Percentiles rank a stretch among this genome's conserved stretches.
Conservation (phyloP, 805 yeast genomes). For the Zygoascus ofunaensis region DNA sequence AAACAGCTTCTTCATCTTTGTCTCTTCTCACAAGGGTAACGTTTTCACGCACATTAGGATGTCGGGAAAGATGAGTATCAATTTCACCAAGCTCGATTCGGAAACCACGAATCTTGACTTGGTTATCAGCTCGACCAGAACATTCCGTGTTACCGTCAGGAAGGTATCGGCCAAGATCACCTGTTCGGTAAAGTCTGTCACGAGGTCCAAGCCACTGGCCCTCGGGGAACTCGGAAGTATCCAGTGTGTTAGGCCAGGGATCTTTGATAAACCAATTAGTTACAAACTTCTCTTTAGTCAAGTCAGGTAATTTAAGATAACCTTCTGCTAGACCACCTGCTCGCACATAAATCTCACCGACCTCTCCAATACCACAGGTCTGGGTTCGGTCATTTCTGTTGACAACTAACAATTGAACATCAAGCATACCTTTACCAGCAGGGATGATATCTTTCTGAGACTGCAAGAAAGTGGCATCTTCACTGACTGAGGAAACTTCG, state of each 20-base stretch:
- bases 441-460: conserved; percentile 93
- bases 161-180: conserved; percentile 91
- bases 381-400: conserved; percentile 82
- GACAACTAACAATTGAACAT: conserved; percentile 89
- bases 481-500: conserved; percentile 66
- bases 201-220: conserved; percentile 86
- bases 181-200: conserved; percentile 92
- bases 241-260: conserved; percentile 41
- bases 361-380: conserved; percentile 97
- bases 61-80: conserved; percentile 93
- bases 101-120: conserved; percentile 96
- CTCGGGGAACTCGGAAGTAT: conserved; percentile 22
- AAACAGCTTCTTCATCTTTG: conserved; percentile 83
- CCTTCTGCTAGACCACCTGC: conserved; percentile 98
- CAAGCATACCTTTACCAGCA: conserved; percentile 95
- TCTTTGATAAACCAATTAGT: conserved; percentile 74
- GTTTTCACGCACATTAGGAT: conserved; percentile 85
- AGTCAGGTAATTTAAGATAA: conserved; percentile 81
- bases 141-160: conserved; percentile 98
- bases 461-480: conserved; percentile 65
- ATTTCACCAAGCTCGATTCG: conserved; percentile 97
- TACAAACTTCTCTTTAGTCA: conserved; percentile 80
- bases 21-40: conserved; percentile 86
- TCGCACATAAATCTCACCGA: conserved; percentile 96
- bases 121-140: conserved; percentile 98